Evolutionary conservation across 106 monocot genomes (phyloP), one percentile per base, ranked within the genome.

Genomic region (Allium sativum): DNA sequence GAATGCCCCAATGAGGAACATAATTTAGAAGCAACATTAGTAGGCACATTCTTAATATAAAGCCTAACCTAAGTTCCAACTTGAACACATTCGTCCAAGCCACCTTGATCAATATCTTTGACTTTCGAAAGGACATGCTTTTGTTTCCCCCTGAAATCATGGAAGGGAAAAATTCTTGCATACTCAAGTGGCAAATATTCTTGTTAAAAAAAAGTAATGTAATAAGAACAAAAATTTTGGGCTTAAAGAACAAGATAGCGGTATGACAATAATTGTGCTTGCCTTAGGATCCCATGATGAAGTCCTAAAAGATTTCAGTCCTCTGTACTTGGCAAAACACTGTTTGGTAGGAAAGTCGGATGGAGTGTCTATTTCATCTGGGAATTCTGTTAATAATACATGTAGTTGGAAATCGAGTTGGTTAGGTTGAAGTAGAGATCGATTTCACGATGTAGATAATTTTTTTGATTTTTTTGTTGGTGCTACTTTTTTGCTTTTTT

Each of bases 251-350:
- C n/a, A n/a, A n/a, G n/a, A n/a, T n/a, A n/a, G n/a, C n/a, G n/a
- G n/a, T n/a, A n/a, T n/a, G 12, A 1, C n/a, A 12, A 56, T 13
- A 43, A 69, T 6, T 42, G 56, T 18, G 70, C 85, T 56, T 43
- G 91, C 96, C 55, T 85, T 91, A 54, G 96, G 96, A 74, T 96
- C 96, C 96, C 96, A 96, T 53, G 82, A 70, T 40, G 96, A 96
- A 0, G 82, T 96, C 67, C 84, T 84, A 66, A 96, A 96, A 54
- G 96, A 96, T 65, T 96, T 96, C 4, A 96, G 68, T 0, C 96
- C 91, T 72, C 96, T 81, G 58, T 75, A 96, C 48, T 82, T 96
- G 15, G 82, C 84, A 73, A 96, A 96, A 31, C 96, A 75, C 53
- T 67, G 87, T 73, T 64, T 96, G 41, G 96, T 91, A 41, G 91